Conservation (phyloP, 495 filamentous ascomycete species). For the Cercophora sp. region DNA sequence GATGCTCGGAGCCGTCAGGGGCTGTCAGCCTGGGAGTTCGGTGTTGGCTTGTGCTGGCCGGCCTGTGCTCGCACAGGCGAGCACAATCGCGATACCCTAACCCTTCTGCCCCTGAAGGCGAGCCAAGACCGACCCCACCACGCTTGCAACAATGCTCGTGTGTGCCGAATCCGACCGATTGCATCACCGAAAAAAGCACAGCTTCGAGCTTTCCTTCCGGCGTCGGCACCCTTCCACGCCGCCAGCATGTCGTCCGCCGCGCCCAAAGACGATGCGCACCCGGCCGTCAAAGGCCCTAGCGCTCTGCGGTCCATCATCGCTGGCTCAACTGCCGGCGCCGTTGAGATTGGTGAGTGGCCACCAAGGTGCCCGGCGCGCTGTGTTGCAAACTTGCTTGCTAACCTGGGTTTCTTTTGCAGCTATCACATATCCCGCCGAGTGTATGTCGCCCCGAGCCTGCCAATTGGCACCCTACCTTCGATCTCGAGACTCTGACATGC, state of each 20-base stretch:
- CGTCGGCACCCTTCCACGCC: neutral
- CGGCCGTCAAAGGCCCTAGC: conserved; percentile 60
- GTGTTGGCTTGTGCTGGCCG: too few relatives aligned
- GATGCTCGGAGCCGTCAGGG: too few relatives aligned
- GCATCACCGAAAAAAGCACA: conserved; percentile 1
- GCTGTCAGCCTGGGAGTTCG: too few relatives aligned
- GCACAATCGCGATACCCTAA: too few relatives aligned
- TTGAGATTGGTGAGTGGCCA: conserved; percentile 79
- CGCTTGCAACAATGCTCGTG: too few relatives aligned
- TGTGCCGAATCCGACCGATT: neutral
- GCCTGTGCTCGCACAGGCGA: too few relatives aligned
- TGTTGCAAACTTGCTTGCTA: conserved; percentile 2
- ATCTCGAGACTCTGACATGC: conserved; percentile 13
- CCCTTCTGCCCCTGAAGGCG: too few relatives aligned
- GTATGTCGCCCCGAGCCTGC: conserved; percentile 41
- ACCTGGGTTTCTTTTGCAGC: conserved; percentile 44
- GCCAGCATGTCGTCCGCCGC: conserved; percentile 27
- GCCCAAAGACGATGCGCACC: conserved; percentile 25
- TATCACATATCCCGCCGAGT: conserved; percentile 97
- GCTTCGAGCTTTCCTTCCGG: neutral
- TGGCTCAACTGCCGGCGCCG: conserved; percentile 83
- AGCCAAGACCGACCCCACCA: too few relatives aligned
- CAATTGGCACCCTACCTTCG: conserved; percentile 9
- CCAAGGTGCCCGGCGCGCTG: too few relatives aligned
- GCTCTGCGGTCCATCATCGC: conserved; percentile 81